Evolutionary conservation across 2,329 filamentous ascomycete species (phyloP).

Genomic region (Epichloe hybrida): DNA sequence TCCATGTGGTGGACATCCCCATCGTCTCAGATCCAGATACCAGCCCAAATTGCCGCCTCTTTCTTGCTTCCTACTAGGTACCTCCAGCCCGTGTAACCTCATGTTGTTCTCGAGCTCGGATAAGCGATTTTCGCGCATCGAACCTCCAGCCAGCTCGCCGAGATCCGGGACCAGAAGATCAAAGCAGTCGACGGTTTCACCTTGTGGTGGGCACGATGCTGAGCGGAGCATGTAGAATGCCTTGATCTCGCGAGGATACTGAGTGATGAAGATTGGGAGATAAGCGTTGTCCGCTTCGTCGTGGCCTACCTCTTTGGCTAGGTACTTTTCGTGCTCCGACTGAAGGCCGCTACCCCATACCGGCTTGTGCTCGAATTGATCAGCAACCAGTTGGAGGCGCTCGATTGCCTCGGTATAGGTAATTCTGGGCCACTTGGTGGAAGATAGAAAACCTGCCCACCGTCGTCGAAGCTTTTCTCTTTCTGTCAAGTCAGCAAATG

Average conservation of each 20-base stretch:
- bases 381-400: conserved; percentile 45
- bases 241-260: conserved; percentile 82
- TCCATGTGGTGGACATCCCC: conserved; percentile 83
- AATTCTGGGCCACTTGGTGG: conserved; percentile 57
- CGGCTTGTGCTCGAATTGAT: conserved; percentile 54
- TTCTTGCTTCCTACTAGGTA: conserved; percentile 18
- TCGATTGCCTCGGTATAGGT: conserved; percentile 70
- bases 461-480: conserved; percentile 42
- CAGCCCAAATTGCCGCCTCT: conserved; percentile 44
- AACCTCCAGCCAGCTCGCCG: conserved; percentile 79
- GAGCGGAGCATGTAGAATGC: conserved; percentile 59
- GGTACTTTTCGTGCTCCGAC: conserved; percentile 83
- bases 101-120: conserved; percentile 55
- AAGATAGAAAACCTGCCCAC: conserved; percentile 54
- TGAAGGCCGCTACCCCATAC: conserved; percentile 64
- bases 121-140: conserved; percentile 73
- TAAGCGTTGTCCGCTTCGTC: conserved; percentile 29
- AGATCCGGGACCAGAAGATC: conserved; percentile 77
- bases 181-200: conserved; percentile 69
- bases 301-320: conserved; percentile 54
- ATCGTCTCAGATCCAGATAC: conserved; percentile 80
- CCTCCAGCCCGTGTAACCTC: conserved; percentile 49
- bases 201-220: conserved; percentile 14
- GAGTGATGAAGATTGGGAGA: conserved; percentile 75
- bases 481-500: conserved; percentile 30